phyloP scores from a whole-genome alignment of 1,284 basidiomycete species.

The Marasmius tenuissimus region DNA sequence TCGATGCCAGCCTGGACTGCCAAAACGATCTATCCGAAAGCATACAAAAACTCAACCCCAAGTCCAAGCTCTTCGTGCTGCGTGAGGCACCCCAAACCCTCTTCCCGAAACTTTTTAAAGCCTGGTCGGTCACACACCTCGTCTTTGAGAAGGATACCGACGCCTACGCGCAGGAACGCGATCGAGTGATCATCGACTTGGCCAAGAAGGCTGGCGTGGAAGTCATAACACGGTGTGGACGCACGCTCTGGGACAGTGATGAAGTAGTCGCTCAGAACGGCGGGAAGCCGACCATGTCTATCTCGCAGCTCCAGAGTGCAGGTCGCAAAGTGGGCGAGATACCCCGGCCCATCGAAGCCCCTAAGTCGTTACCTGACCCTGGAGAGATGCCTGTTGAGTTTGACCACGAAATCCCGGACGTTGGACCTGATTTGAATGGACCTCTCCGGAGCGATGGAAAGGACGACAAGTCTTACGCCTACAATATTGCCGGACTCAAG shows the following conservation, averaged over 20 bases:
- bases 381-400: conserved; percentile 4
- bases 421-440: conserved; percentile 9
- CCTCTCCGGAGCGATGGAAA: not conserved
- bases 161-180: conserved; percentile 21
- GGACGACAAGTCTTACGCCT: conserved; percentile 13
- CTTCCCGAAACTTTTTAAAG: conserved; percentile 37
- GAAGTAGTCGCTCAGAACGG: conserved; percentile 12
- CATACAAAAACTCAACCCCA: conserved; percentile 34
- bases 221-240: conserved; percentile 12
- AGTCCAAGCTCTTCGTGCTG: conserved; percentile 43
- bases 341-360: conserved; percentile 14
- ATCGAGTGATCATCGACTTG: conserved; percentile 10
- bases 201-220: conserved; percentile 16
- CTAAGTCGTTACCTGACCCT: conserved; percentile 13
- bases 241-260: conserved; percentile 18
- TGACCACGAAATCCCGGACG: not conserved
- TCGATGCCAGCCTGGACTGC: conserved; percentile 34
- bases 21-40: conserved; percentile 37
- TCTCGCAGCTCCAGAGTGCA: conserved; percentile 7
- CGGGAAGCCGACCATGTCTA: conserved; percentile 17
- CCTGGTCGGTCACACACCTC: conserved; percentile 47
- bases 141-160: conserved; percentile 36
- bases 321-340: conserved; percentile 10
- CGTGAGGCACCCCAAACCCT: conserved; percentile 43
- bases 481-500: conserved; percentile 39